Conservation (phyloP, 2,329 filamentous ascomycete species). For the Mycocentrospora acerina region DNA sequence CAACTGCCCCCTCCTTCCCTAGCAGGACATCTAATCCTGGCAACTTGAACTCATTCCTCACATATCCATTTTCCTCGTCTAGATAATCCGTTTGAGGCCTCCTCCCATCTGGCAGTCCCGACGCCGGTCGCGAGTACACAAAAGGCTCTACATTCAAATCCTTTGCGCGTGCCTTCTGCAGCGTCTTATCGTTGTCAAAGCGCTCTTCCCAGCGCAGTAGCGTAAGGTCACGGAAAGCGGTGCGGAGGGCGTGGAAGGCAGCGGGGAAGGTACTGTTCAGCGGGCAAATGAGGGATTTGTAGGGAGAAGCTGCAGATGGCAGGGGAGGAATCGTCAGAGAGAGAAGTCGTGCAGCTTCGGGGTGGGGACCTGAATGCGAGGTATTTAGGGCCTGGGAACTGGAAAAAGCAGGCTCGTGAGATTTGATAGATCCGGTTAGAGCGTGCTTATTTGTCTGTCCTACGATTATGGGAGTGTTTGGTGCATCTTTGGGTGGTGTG, state of each 20-base stretch:
- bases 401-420: not conserved
- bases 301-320: slow-evolving; percentile 8
- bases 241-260: slow-evolving; percentile 42
- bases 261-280: slow-evolving; percentile 31
- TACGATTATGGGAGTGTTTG: not conserved
- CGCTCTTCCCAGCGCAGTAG: slow-evolving; percentile 46
- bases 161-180: slow-evolving; percentile 23
- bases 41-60: slow-evolving; percentile 9
- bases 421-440: no score
- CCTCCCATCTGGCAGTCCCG: slow-evolving; percentile 15
- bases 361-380: not conserved
- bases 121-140: slow-evolving; percentile 22
- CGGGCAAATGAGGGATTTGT: slow-evolving; percentile 29
- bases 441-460: not conserved
- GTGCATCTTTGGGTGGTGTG: slow-evolving; percentile 18
- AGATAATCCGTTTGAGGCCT: slow-evolving; percentile 6
- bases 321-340: slow-evolving; percentile 10
- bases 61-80: slow-evolving; percentile 9
- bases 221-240: slow-evolving; percentile 44
- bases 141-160: slow-evolving; percentile 26
- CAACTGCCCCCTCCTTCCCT: slow-evolving; percentile 6
- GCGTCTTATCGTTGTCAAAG: slow-evolving; percentile 19
- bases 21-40: slow-evolving; percentile 12
- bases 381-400: slow-evolving; percentile 14
- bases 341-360: slow-evolving; percentile 13